Evolutionary conservation across 768 basidiomycete genomes (phyloP).

Genomic region (Boletus subcaerulescens): DNA sequence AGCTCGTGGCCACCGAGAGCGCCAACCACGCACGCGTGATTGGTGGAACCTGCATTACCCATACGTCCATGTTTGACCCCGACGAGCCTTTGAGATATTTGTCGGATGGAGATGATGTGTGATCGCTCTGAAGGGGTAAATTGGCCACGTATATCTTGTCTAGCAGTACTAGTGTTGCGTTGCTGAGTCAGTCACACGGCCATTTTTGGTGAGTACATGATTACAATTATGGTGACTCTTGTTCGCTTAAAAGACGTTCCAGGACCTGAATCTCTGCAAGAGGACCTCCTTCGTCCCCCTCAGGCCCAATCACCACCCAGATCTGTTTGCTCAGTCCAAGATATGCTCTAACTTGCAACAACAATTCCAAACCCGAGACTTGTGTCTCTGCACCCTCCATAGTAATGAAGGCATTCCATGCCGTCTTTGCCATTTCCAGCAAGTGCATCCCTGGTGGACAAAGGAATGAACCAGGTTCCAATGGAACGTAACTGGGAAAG

Average conservation of each 20-base stretch:
- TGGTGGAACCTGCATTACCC: conserved; percentile 90
- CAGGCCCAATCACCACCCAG: conserved; percentile 49
- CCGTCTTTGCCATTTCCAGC: conserved; percentile 72
- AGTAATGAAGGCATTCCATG: conserved; percentile 62
- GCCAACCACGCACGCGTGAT: conserved; percentile 86
- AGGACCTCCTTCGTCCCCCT: conserved; percentile 65
- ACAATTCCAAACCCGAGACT: conserved; percentile 18
- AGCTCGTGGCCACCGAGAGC: conserved; percentile 72
- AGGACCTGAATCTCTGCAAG: conserved; percentile 50
- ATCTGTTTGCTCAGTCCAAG: conserved; percentile 42
- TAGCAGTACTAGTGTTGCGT: not conserved
- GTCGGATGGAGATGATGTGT: not conserved
- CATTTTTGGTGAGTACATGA: not conserved
- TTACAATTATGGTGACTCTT: not conserved
- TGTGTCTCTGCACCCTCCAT: conserved; percentile 16
- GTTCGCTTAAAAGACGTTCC: conserved; percentile 35
- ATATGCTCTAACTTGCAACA: conserved; percentile 34
- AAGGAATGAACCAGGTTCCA: not conserved
- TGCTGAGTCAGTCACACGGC: conserved; percentile 18
- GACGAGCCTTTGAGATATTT: not conserved
- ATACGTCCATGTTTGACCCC: conserved; percentile 66
- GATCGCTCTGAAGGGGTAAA: not conserved
- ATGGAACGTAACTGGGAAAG: conserved; percentile 8
- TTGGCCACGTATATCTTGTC: conserved; percentile 7
- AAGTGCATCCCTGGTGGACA: conserved; percentile 61